Percentiles rank a stretch among this genome's conserved stretches.
These are phyloP conservation scores for Leptographium galeiforme DNA, from an alignment of 2,329 filamentous ascomycete genomes.

Conservation along the genomic window DNA sequence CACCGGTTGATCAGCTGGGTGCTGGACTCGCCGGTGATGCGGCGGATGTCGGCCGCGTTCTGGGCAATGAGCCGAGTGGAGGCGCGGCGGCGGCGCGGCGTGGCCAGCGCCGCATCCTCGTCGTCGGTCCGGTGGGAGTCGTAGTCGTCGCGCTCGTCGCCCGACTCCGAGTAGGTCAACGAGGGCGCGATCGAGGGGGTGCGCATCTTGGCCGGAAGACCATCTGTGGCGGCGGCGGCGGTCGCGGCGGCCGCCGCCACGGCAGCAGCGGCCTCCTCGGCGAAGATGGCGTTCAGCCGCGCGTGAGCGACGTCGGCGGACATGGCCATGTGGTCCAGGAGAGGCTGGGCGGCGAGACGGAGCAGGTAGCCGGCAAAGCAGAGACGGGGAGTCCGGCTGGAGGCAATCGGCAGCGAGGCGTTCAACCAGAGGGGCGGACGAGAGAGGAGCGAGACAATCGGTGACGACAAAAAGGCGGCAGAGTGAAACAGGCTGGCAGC, in stretches of 20 bases:
- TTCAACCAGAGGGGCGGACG: background rate
- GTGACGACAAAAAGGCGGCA: background rate
- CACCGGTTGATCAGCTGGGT: slow-evolving; percentile 48
- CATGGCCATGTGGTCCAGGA: slow-evolving; percentile 4
- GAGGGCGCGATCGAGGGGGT: slow-evolving; percentile 44
- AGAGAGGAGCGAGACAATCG: background rate
- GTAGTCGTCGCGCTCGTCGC: slow-evolving; percentile 40
- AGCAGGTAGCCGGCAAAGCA: background rate
- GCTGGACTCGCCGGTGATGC: slow-evolving; percentile 51
- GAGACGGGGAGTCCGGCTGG: background rate
- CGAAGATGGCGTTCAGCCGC: slow-evolving; percentile 11
- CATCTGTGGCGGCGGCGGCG: slow-evolving; percentile 25
- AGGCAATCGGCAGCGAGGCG: background rate
- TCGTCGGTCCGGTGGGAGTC: slow-evolving; percentile 26
- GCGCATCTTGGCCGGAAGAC: slow-evolving; percentile 29
- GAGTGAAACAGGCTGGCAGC: background rate
- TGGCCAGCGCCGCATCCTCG: slow-evolving; percentile 6
- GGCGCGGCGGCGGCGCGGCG: slow-evolving; percentile 42
- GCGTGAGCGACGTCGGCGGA: slow-evolving; percentile 5
- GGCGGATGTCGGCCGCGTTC: slow-evolving; percentile 46
- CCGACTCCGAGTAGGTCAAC: slow-evolving; percentile 48
- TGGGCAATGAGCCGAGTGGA: slow-evolving; percentile 56
- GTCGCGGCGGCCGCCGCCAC: slow-evolving; percentile 8
- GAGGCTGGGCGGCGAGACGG: background rate
- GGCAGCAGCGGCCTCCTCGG: slow-evolving; percentile 9